Base-by-base conservation (phyloP, 306 rosid species). In the Biancaea sappan region DNA sequence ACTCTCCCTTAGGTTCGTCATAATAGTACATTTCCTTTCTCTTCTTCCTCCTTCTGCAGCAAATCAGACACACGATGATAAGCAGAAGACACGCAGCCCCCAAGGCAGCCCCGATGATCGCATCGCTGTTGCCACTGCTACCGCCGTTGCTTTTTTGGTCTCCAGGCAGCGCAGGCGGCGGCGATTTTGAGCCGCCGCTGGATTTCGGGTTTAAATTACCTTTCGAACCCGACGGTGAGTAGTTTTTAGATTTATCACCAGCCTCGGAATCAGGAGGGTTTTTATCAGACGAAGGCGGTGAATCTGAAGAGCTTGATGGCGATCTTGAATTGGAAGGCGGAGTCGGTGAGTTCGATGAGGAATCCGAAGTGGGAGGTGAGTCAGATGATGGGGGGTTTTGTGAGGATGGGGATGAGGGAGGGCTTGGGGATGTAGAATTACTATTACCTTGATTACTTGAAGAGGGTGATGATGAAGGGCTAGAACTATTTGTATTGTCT, bases 21-120 rank as follows among this genome's bases (percentile, higher is more conserved):
- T 89, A 88, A 48, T 89, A 88, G 44, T 84, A 88, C 89, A 75
- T 70, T 24, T 72, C 76, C 81, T 79, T 86, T 59, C 76, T 88
- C 67, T 73, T 88, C 87, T 76, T 93, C 86, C 28, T 92, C 79
- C 77, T 84, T 2, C 68, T 62, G 28, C 70, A 22, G 61, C 87
- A 85, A 53, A 86, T 0, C n/a, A 88, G 24, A 28, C 92, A 83
- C 40, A 81, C 18, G 11, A 84, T 28, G 51, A 64, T 56, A 53
- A 93, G 65, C 25, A 91, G 29, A 53, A 89, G 35, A 5, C 67
- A 4, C 5, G 85, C 92, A 15, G 79, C 70, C 47, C 89, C 97
- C 52, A 88, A 52, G 24, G 70, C 80, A 19, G 58, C 86, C 37
- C 92, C 97, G 10, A 89, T n/a, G 4, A 85, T 14, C 25, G 76